Base-by-base conservation (phyloP, 257 asterid genomes). In the Fraxinus anomala region DNA sequence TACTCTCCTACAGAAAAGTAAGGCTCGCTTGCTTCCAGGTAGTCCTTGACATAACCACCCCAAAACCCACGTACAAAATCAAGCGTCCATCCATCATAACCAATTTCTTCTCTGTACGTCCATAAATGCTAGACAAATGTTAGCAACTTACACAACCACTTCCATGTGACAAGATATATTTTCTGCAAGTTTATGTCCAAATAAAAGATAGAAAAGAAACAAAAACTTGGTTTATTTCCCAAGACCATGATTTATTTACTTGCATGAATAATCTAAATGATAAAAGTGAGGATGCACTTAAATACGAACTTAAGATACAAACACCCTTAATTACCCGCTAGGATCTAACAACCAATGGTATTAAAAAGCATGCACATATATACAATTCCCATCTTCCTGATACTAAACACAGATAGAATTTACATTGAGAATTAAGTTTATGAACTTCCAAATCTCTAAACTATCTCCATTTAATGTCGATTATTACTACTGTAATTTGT, bases 21-120 rank as follows among this genome's bases (percentile, higher is more conserved):
- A 80, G 99, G 99, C 81, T 89, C 95, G 54, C 76, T 96, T 31
- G 92, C 84, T 36, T 90, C 97, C 86, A 96, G 37, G 88, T 96
- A 96, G 76, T 93, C 99, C 91, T 96, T 96, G 67, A 96, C 97
- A 73, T 96, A 96, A 73, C 98, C 99, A 61, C 99, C 98, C 99
- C 99, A 96, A 79, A 96, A 96, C 14, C 99, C 99, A 33, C 98
- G 86, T 66, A 86, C 98, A 79, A 93, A 96, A 81, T 93, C 99
- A 82, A 92, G 96, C 79, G 97, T 90, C 98, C 99, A 96, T 81
- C 99, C 99, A 85, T 96, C 99, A 88, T 93, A 96, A 71, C 99
- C 98, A n/a, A 96, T 84, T 81, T 96, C 99, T 74, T 89, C 76
- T 82, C 99, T 96, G 87, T 67, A 82, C 51, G 78, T 77, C 68